A percentile compares a stretch with the other conserved stretches of the same genome.
Conservation (phyloP, 2,329 filamentous ascomycete genomes). For the Ophiostoma ulmi region DNA sequence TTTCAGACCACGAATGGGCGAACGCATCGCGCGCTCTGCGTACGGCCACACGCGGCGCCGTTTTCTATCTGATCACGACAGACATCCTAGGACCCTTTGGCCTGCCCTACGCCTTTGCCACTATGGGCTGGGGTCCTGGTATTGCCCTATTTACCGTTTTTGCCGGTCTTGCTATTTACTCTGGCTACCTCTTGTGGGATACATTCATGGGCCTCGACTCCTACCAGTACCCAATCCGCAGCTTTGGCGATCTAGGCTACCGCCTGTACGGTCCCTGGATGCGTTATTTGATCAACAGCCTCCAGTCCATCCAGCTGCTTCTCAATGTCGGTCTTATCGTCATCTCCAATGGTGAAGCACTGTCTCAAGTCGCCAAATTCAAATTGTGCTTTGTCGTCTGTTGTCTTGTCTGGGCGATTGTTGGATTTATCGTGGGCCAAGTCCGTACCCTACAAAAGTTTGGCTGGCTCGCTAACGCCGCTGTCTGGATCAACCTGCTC, state of each 20-base stretch:
- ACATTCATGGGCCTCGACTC: constrained; percentile 44
- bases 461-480: constrained; percentile 51
- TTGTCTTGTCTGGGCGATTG: constrained; percentile 45
- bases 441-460: constrained; percentile 52
- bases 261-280: constrained; percentile 42
- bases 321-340: constrained; percentile 50
- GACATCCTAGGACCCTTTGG: constrained; percentile 44
- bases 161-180: constrained; percentile 39
- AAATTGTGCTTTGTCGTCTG: constrained; percentile 50
- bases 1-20: constrained; percentile 43
- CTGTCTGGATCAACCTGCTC: constrained; percentile 52
- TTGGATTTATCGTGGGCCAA: constrained; percentile 50
- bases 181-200: constrained; percentile 44
- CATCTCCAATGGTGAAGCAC: constrained; percentile 49
- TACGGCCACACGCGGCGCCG: constrained; percentile 43
- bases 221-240: constrained; percentile 42
- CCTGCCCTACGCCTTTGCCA: constrained; percentile 34
- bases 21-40: constrained; percentile 43
- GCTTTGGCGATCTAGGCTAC: constrained; percentile 47
- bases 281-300: constrained; percentile 45
- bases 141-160: constrained; percentile 45
- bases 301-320: constrained; percentile 46
- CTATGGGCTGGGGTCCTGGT: constrained; percentile 37
- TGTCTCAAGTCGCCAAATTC: constrained; percentile 48
- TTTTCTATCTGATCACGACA: constrained; percentile 48